Percentiles rank a stretch among this genome's conserved stretches.
Evolutionary conservation across 805 yeast species (phyloP).

Genomic region (Groenewaldozyma tartarivorans): DNA sequence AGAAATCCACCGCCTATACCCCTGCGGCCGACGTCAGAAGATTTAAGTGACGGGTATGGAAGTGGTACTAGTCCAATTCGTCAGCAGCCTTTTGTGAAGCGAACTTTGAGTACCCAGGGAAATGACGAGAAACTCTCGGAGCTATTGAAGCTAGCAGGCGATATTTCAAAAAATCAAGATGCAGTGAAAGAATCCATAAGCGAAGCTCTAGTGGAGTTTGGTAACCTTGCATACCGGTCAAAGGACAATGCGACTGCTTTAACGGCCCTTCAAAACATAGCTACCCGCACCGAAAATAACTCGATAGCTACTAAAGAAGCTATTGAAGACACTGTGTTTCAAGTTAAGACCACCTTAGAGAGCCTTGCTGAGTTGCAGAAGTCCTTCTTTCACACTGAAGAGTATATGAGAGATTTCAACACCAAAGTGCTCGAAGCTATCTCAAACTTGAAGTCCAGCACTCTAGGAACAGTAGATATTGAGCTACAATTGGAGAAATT

Average conservation of each 20-base stretch:
- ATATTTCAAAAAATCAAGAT: conserved; percentile 23
- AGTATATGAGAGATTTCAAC: too few relatives aligned
- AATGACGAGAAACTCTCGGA: conserved; percentile 14
- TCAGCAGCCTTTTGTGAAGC: conserved; percentile 8
- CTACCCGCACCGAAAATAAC: conserved; percentile 17
- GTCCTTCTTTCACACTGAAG: too few relatives aligned
- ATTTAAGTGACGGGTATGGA: conserved; percentile 14
- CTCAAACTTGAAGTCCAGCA: too few relatives aligned
- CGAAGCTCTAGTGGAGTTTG: conserved; percentile 27
- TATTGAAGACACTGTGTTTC: conserved; percentile 11
- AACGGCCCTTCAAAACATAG: conserved; percentile 15
- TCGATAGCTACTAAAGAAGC: conserved; percentile 9
- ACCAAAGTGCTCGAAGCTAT: too few relatives aligned
- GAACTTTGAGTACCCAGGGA: conserved; percentile 13
- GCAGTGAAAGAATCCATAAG: conserved; percentile 26
- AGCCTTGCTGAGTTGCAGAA: neutral
- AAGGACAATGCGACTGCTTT: conserved; percentile 29
- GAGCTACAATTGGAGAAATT: too few relatives aligned
- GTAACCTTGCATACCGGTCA: conserved; percentile 26
- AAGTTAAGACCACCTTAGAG: conserved; percentile 3
- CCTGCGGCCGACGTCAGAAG: conserved; percentile 31
- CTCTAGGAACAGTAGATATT: too few relatives aligned
- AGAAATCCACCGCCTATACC: conserved; percentile 36
- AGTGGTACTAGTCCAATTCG: conserved; percentile 1
- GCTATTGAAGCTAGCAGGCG: conserved; percentile 22